Evolutionary conservation across 169 alveolate species (phyloP), one percentile per base, ranked within the genome.

Genomic region (Plasmodium adleri): DNA sequence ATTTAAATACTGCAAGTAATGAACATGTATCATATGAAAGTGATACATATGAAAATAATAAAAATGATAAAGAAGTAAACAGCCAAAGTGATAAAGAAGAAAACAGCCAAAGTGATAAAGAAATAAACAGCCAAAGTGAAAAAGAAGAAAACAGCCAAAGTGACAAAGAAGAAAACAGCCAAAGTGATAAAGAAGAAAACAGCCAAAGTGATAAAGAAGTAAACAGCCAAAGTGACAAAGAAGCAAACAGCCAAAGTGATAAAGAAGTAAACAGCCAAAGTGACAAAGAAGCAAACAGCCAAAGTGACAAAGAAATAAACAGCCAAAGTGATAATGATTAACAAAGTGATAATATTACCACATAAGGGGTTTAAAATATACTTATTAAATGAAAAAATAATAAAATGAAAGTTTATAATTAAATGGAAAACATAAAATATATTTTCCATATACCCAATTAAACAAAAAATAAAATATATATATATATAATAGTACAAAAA

Each of bases 21-120:
- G 17, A 52, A 52, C 22, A 52, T 13, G 24, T 45, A 17, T 32
- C 22, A 12, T 26, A 12, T 28, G 24, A 10, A 32, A 56, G 71
- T 52, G 32, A 62, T 43, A 45, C 26, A 32, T 20, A 62, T 13
- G 22, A 70, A 62, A 32, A 56, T 20, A 39, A 13, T 3, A 1
- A 54, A 22, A 58, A 45, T 13, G 22, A 58, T 49, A 50, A 49
- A 72, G 83, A 73, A 28, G n/a, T 28, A 73, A 13, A 58, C n/a
- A 73, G 45, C 3, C 72, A 73, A 60, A 73, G 50, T 49, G 13
- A 12, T 12, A 58, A 71, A 26, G 22, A n/a, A 5, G 13, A 3
- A 26, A 54, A 72, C 4, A 54, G 52, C 9, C 45, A 50, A 1
- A 50, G 5, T 12, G 5, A 50, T 12, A 50, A 50, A 50, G 59